A percentile compares a stretch with the other conserved stretches of the same genome.
phyloP scores from a whole-genome alignment of 2,329 filamentous ascomycete genomes.

The Lomentospora prolificans region DNA sequence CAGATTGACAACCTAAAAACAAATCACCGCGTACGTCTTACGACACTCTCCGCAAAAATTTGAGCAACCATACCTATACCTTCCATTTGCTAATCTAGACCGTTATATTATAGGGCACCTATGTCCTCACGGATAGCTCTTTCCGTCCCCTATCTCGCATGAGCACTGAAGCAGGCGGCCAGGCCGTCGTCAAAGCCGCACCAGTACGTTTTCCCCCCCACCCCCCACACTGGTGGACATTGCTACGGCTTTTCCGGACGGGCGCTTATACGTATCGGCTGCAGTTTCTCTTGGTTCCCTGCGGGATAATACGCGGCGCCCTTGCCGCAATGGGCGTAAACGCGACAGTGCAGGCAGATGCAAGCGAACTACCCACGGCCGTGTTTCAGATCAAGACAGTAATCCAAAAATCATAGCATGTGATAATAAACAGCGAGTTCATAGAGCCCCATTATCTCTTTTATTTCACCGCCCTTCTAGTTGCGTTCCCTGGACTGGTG shows the following conservation, averaged over 20 bases:
- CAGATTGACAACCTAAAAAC: constrained; percentile 99
- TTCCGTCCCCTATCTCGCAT: constrained; percentile 86
- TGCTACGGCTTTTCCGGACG: background rate
- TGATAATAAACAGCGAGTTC: background rate
- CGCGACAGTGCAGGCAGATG: constrained; percentile 86
- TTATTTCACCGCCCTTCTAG: background rate
- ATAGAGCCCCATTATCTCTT: background rate
- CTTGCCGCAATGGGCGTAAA: constrained; percentile 84
- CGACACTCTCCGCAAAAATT: background rate
- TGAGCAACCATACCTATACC: background rate
- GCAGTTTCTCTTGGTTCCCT: constrained; percentile 91
- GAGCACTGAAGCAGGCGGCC: constrained; percentile 69
- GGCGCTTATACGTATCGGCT: background rate
- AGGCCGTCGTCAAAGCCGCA: constrained; percentile 66
- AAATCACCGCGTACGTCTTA: constrained; percentile 65
- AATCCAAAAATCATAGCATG: constrained; percentile 48
- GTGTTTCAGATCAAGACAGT: constrained; percentile 94
- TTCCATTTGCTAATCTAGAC: background rate
- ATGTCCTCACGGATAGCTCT: constrained; percentile 85
- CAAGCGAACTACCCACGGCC: constrained; percentile 73
- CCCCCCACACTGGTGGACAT: constrained; percentile 6
- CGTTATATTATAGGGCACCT: constrained; percentile 59
- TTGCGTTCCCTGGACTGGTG: no score
- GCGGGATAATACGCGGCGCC: constrained; percentile 85
- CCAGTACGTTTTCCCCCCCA: constrained; percentile 47